phyloP scores from a whole-genome alignment of 2,329 filamentous ascomycete species.

The Colletotrichum chlorophyti region DNA sequence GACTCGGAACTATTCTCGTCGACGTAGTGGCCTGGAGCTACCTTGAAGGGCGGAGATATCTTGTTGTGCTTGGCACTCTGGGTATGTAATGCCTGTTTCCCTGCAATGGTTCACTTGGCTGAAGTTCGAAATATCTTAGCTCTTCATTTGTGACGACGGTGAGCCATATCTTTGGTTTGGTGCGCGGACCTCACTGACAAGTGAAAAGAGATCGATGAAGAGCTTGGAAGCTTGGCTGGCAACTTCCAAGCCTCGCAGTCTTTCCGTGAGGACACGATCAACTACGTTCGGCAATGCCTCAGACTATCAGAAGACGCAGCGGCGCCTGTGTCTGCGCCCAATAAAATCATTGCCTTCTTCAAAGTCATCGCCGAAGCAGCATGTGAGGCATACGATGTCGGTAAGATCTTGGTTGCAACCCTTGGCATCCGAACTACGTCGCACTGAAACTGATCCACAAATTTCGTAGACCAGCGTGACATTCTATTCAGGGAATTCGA shows the following conservation, averaged over 20 bases:
- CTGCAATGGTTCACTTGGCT: background rate
- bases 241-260: background rate
- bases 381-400: background rate
- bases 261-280: background rate
- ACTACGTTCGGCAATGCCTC: background rate
- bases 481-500: background rate
- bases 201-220: background rate
- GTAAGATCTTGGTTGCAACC: background rate
- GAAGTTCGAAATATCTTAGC: background rate
- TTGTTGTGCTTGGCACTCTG: background rate
- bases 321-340: background rate
- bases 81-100: background rate
- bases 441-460: background rate
- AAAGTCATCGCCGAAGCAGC: background rate
- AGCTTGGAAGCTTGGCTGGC: background rate
- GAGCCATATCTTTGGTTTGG: background rate
- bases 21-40: background rate
- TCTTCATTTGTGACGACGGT: background rate
- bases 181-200: background rate
- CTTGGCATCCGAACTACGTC: background rate
- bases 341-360: background rate
- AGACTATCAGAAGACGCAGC: background rate
- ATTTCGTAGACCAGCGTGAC: background rate
- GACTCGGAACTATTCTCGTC: background rate
- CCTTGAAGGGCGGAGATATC: background rate